Evolutionary conservation across 331 rosid species (phyloP).

Genomic region (Saraca asoca): DNA sequence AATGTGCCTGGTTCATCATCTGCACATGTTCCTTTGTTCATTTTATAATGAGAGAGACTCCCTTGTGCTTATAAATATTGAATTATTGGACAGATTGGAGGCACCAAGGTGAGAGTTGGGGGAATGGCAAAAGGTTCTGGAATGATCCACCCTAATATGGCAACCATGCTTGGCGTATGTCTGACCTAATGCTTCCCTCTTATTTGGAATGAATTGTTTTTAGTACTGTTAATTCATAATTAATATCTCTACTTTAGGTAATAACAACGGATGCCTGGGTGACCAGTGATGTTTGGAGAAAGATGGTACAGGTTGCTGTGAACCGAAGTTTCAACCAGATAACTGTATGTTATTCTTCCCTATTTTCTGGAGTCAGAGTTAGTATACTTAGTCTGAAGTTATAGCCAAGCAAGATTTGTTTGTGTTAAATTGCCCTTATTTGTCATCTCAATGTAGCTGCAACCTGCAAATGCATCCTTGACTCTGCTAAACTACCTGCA

Average conservation of each 20-base stretch:
- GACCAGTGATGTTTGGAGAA: slow-evolving; percentile 74
- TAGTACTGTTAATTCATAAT: slow-evolving; percentile 13
- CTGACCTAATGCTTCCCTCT: slow-evolving; percentile 33
- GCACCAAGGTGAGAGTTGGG: slow-evolving; percentile 67
- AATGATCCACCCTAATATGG: slow-evolving; percentile 99
- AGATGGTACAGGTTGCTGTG: slow-evolving; percentile 83
- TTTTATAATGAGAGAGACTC: too few species aligned
- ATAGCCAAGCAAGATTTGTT: too few species aligned
- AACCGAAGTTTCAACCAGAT: slow-evolving; percentile 94
- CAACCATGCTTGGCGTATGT: slow-evolving; percentile 93
- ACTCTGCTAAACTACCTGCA: too few species aligned
- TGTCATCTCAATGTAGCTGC: too few species aligned
- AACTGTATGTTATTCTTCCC: slow-evolving; percentile 51
- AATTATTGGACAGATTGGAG: slow-evolving; percentile 66
- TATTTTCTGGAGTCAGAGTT: too few species aligned
- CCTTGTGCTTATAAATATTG: slow-evolving; percentile 23
- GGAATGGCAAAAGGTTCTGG: slow-evolving; percentile 99
- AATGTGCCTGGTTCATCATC: too few species aligned
- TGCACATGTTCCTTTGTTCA: too few species aligned
- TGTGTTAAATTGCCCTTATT: too few species aligned
- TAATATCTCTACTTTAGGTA: slow-evolving; percentile 51
- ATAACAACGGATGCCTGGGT: slow-evolving; percentile 89
- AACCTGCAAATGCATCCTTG: too few species aligned
- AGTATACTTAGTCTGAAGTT: too few species aligned
- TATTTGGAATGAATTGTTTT: slow-evolving; percentile 13